Conservation (phyloP, 768 basidiomycete genomes). For the Cystofilobasidium bisporidii region DNA sequence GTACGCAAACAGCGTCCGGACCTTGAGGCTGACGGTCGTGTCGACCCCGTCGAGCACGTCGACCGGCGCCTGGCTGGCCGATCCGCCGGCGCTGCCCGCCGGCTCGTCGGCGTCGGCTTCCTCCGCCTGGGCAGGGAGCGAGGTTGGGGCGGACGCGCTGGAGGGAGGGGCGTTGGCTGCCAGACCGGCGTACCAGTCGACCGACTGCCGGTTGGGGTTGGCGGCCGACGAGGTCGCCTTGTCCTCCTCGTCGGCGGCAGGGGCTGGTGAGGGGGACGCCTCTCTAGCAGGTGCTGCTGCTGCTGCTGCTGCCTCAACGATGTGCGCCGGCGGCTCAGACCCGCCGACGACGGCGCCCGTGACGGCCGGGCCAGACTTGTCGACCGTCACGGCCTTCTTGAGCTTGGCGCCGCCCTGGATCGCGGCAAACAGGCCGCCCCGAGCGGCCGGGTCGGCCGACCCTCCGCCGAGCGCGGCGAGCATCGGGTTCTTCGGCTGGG, state of each 20-base stretch:
- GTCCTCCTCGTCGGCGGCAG: conserved; percentile 29
- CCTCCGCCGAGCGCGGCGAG: conserved; percentile 44
- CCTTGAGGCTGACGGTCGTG: conserved; percentile 46
- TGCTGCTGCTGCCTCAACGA: no score
- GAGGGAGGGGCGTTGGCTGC: conserved; percentile 57
- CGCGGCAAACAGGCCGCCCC: conserved; percentile 59
- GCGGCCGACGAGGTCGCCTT: neutral
- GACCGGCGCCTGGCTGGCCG: conserved; percentile 16
- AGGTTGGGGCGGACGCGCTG: conserved; percentile 21
- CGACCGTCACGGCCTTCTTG: conserved; percentile 67
- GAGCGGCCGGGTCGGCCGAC: conserved; percentile 33
- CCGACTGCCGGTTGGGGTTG: conserved; percentile 58
- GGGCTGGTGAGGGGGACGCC: no score
- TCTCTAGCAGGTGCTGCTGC: no score
- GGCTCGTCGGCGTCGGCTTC: conserved; percentile 43
- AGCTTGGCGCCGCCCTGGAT: conserved; percentile 68
- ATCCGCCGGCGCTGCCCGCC: no score
- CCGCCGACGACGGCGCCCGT: conserved; percentile 67
- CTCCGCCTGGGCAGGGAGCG: conserved; percentile 30
- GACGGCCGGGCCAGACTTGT: conserved; percentile 60
- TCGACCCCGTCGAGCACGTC: conserved; percentile 68
- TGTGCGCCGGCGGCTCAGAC: conserved; percentile 58
- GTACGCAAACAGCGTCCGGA: conserved; percentile 73
- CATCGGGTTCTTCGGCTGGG: conserved; percentile 36
- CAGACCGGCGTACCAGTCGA: conserved; percentile 84